Evolutionary conservation across 192 early-diverging fungal species (phyloP), one percentile per base, ranked within the genome.

Genomic region (Backusella morwellensis): DNA sequence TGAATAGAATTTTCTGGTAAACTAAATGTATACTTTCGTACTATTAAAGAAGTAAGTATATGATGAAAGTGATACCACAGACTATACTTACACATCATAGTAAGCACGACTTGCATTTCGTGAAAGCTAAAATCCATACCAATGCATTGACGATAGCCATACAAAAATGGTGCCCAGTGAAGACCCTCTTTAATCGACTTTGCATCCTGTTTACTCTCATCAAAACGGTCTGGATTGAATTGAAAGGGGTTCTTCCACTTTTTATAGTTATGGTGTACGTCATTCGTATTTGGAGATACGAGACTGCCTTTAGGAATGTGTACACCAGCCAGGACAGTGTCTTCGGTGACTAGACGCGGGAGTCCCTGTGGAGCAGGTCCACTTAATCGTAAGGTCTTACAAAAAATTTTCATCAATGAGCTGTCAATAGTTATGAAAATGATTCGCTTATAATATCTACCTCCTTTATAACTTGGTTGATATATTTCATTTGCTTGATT

Each of bases 41-140:
- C 76, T 77, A 66, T 26, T 26, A 21, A 76, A 23, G 0, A 12
- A 26, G 7, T 47, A 32, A 32, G 32, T 32, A 32, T 32, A 29
- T 47, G 4, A 44, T 26, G 26, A 69, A 32, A 40, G 11, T 12
- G 1, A 68, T 11, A 47, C 26, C 12, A 88, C 3, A 41, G 35
- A 68, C 3, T 35, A 56, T 3, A 76, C 75, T 72, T 67, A 80
- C 71, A 50, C 63, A 76, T 86, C 79, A 90, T 88, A 8, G 87
- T 44, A 7, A 90, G 79, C 6, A 86, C 77, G 3, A 90, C 83
- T 9, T 83, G 83, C 79, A 88, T 87, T 77, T 90, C 88, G 12
- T 85, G 70, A 32, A 92, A 77, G 15, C 82, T 81, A 70, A 91
- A 92, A 68, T 87, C 87, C 86, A 87, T 88, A 41, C 87, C 91